Evolutionary conservation across 768 basidiomycete genomes (phyloP), one percentile per base, ranked within the genome.

Genomic region (Russula sp.): DNA sequence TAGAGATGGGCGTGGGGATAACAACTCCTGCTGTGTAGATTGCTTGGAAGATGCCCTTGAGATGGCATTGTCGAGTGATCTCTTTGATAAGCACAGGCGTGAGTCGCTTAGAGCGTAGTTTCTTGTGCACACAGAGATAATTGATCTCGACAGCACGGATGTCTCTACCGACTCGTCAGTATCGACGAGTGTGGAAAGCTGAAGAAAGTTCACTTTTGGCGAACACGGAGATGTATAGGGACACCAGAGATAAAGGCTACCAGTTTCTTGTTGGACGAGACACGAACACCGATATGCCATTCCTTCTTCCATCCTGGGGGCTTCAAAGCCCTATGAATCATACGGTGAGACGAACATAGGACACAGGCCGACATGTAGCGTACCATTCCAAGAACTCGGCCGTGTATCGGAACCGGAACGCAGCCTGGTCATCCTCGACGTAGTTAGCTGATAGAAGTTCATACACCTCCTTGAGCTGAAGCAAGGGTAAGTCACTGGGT

Each of bases 51-150:
- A 97, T 79, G 36, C 91, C 91, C 65, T 84, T 81, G 41, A 98
- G 79, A 72, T 98, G 84, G 56, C 90, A 90, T 70, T 92, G 91
- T 22, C 97, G 81, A 0, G 97, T 98, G 29, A 98, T 88, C 70
- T 99, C 97, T 72, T 97, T 97, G 76, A 99, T 98, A 53, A 99
- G 80, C 13, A 98, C 91, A 0, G 97, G 97, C 0, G 97, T 87
- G 25, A 98, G 78, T 43, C 97, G 88, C 72, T 98, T 98, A 0
- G 93, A 90, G 18, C 97, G 88, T 39, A 98, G 77, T 74, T 97
- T 98, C 78, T 99, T 99, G 81, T 97, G 95, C 1, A 98, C 86
- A 69, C 93, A 96, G 53, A 99, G 87, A 74, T 91, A 98, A 73
- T 98, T 99, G 77, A 99, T 95, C 74, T 98, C 97, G 71, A 86